Evolutionary conservation across 2,329 filamentous ascomycete genomes (phyloP).

Genomic region (Aspergillus melleus): DNA sequence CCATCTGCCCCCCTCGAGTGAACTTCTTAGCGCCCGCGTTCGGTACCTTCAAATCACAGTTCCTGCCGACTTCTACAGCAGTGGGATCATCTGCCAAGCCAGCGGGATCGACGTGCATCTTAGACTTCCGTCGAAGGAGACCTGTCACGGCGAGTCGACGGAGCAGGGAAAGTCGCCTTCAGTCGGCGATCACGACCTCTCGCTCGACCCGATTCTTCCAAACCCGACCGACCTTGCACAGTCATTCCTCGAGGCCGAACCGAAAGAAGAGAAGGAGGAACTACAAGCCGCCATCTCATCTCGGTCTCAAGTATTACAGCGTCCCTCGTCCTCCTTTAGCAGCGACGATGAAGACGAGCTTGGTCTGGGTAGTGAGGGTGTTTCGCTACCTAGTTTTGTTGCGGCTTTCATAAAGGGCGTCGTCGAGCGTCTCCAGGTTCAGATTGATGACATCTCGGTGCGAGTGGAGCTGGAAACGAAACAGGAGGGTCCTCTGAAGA

Average conservation of each 20-base stretch:
- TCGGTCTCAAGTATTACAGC: conserved; percentile 52
- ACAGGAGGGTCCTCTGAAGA: conserved; percentile 38
- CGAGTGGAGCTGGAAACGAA: conserved; percentile 52
- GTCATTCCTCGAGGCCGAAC: conserved; percentile 61
- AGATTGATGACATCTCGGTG: conserved; percentile 53
- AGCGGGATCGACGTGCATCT: conserved; percentile 75
- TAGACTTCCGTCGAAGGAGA: conserved; percentile 51
- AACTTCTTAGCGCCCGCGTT: conserved; percentile 72
- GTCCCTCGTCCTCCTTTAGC: conserved; percentile 48
- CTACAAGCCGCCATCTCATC: conserved; percentile 58
- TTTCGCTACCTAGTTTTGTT: conserved; percentile 60
- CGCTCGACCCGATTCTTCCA: conserved; percentile 44
- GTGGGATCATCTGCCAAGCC: conserved; percentile 77
- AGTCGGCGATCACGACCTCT: conserved; percentile 24
- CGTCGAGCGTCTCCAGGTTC: conserved; percentile 57
- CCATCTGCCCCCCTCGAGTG: conserved; percentile 70
- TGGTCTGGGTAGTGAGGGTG: conserved; percentile 53
- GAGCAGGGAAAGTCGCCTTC: conserved; percentile 11
- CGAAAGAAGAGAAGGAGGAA: conserved; percentile 57
- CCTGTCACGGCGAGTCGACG: conserved; percentile 29
- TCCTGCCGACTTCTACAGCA: conserved; percentile 83
- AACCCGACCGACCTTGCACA: conserved; percentile 60
- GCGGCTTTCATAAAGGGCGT: conserved; percentile 61
- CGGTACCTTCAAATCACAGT: conserved; percentile 76
- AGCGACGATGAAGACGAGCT: conserved; percentile 53